Base-by-base conservation (phyloP, 192 early-diverging fungal genomes). In the Kickxella alabastrina region DNA sequence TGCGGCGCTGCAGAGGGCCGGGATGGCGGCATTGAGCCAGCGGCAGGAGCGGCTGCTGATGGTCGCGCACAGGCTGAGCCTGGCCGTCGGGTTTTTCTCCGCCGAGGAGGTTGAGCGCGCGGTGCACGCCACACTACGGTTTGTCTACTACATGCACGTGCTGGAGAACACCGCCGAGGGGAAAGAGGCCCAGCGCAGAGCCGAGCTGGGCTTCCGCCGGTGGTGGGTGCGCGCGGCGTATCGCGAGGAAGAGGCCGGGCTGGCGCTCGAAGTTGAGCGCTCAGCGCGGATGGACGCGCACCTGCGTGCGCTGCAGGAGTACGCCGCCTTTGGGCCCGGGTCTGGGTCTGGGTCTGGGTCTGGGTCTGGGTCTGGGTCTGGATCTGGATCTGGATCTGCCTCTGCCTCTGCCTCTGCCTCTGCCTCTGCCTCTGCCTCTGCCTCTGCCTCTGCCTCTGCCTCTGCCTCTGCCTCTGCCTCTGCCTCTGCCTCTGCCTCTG, bases 211-310 rank as follows among this genome's bases (percentile, higher is more conserved):
- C 43, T 49, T 43, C 28, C 43, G 57, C 2, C 27, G 68, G 44
- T 72, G 68, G 68, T 43, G 39, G 3, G 54, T 72, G 34, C 61
- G 68, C 6, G 40, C 68, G 22, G 58, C 58, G 29, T 72, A 72
- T 49, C 57, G 68, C 34, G 68, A 72, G 40, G 68, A 72, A 17
- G 57, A 59, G 9, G 26, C 45, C 9, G 57, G 68, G 2, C 37
- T 65, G 10, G 27, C 52, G 2, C 19, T 65, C 36, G 57, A 53
- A 5, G 58, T 58, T 6, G 41, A 43, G 26, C 17, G 29, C 40
- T 27, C 31, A 4, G 15, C 41, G 10, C 61, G 50, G 14, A 46
- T 65, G 44, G 57, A 57, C 3, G 36, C 37, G 7, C 62, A 57
- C 18, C 51, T 42, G 24, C 19, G n/a, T 0, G 27, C 37, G 13